Base-by-base conservation (phyloP, 2,329 filamentous ascomycete genomes). In the Chrysosphaeria jannelii region DNA sequence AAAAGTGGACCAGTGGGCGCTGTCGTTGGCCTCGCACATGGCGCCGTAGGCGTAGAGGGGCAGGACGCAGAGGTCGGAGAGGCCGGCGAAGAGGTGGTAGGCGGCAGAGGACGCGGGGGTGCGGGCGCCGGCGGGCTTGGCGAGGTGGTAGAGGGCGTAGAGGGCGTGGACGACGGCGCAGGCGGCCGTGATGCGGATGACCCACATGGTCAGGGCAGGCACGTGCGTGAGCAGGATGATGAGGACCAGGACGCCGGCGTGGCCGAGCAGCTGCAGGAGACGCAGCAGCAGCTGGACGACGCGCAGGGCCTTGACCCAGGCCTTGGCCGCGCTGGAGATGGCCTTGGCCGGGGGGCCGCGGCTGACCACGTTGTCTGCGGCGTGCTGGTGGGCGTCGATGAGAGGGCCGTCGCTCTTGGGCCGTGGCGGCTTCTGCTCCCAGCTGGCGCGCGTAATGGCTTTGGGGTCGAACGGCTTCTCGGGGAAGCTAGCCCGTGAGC, bases 101-200 rank as follows among this genome's bases (percentile, higher is more conserved):
- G 75, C 81, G 9, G 75, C 67, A 10, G 76, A 74, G 12, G 75
- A 89, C 4, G 53, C 67, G 0, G 81, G 66, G 1, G 78, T 64
- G 24, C 78, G 63, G 21, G 53, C 58, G 22, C 61, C 62, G 1
- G 72, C 57, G 18, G 66, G 60, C 15, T 72, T 61, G 9, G 59
- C 51, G 19, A 88, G 59, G 40, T 91, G 78, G 36, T 72, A 85
- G 29, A 88, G 56, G 20, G 58, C 72, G 42, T 93, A 93, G 10
- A 64, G 36, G 10, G 60, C 64, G 39, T 78, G 65, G 4, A 72
- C 35, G 22, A 68, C 55, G 24, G 70, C 68, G 19, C 81, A 52
- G n/a, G 61, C 71, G 27, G 75, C 64, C 10, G 65, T 63, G 28
- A 78, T 61, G 31, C 71, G 55, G 44, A 85, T 54, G 23, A 85